A percentile compares a stretch with the other conserved stretches of the same genome.
Evolutionary conservation across 441 rosid genomes (phyloP).

Genomic region (Gossypium laxum): DNA sequence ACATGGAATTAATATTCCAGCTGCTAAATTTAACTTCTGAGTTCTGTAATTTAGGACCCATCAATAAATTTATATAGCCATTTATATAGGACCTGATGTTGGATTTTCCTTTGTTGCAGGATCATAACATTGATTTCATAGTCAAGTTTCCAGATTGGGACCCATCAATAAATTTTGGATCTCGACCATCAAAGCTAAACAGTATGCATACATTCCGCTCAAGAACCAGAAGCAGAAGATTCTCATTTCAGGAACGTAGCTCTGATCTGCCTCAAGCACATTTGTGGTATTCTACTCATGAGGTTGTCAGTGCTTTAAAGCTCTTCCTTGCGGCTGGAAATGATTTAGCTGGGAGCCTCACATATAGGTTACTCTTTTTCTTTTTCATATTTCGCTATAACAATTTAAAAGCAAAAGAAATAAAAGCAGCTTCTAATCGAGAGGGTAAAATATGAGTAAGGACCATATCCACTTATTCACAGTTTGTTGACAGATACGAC

Average conservation of each 20-base stretch:
- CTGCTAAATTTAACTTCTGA: neutral
- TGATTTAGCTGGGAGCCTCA: slow-evolving; percentile 50
- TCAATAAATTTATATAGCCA: neutral
- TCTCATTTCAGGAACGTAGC: slow-evolving; percentile 37
- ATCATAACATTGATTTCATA: slow-evolving; percentile 87
- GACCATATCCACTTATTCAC: neutral
- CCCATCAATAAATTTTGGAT: slow-evolving; percentile 37
- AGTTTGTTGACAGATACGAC: slow-evolving; percentile 56
- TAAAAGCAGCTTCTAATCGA: neutral
- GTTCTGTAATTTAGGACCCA: neutral
- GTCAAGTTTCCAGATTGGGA: slow-evolving; percentile 90
- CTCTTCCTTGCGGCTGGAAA: slow-evolving; percentile 66
- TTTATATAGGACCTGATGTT: neutral
- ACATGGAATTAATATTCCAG: neutral
- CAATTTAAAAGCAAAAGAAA: neutral
- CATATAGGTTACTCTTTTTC: slow-evolving; percentile 50
- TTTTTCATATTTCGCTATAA: neutral
- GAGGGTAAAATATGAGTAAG: neutral
- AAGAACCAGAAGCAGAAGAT: slow-evolving; percentile 40
- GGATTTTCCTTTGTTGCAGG: slow-evolving; percentile 36
- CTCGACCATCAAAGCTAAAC: slow-evolving; percentile 24
- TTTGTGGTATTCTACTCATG: slow-evolving; percentile 72
- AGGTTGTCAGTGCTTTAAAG: slow-evolving; percentile 48
- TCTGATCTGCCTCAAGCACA: slow-evolving; percentile 62
- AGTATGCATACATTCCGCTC: slow-evolving; percentile 21